Percentiles rank a stretch among this genome's conserved stretches.
Evolutionary conservation across 768 basidiomycete genomes (phyloP).

Genomic region (Hortiboletus flavorubellus): DNA sequence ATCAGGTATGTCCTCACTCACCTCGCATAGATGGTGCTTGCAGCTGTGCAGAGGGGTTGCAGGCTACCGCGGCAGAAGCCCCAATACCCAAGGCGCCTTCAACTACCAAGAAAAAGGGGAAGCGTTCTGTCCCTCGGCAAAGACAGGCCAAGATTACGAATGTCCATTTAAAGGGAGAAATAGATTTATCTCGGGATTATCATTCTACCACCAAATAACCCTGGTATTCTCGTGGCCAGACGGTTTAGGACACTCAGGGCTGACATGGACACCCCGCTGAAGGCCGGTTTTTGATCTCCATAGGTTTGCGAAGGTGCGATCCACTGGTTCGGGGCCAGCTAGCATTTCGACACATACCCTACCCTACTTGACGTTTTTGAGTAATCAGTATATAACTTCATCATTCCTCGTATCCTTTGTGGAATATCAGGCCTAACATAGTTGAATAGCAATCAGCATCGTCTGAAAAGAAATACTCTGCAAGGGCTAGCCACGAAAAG

Average conservation of each 20-base stretch:
- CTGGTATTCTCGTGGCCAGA: not conserved
- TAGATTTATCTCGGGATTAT: conserved; percentile 81
- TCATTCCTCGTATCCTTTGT: not conserved
- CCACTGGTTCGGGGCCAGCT: no score
- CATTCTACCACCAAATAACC: conserved; percentile 27
- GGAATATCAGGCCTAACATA: not conserved
- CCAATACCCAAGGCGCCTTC: conserved; percentile 52
- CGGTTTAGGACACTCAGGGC: no score
- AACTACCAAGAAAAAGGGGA: conserved; percentile 76
- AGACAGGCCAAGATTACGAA: conserved; percentile 85
- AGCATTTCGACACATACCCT: no score
- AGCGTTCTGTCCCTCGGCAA: conserved; percentile 67
- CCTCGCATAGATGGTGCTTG: not conserved
- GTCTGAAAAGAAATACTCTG: no score
- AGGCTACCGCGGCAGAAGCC: conserved; percentile 68
- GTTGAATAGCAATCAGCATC: not conserved
- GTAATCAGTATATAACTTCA: not conserved
- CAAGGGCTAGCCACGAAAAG: not conserved
- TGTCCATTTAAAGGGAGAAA: conserved; percentile 79
- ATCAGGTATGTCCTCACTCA: conserved; percentile 46
- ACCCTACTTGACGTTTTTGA: not conserved
- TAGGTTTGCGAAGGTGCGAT: no score
- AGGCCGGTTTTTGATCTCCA: no score
- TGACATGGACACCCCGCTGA: no score
- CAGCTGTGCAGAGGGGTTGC: conserved; percentile 62